phyloP scores from a whole-genome alignment of 768 basidiomycete species.

The Mycena leptocephala region DNA sequence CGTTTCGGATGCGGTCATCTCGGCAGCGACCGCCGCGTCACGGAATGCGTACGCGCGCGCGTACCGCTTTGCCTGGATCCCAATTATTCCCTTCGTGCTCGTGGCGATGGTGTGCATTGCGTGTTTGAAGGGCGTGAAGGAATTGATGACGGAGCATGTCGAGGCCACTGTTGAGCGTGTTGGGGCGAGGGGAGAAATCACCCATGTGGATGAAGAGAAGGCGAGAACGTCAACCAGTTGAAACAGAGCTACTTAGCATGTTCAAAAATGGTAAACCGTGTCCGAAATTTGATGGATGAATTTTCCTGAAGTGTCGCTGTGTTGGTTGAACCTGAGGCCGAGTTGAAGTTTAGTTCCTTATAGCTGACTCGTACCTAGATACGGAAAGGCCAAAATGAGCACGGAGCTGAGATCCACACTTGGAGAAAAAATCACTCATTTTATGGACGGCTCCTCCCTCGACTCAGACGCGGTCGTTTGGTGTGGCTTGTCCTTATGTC shows the following conservation, averaged over 20 bases:
- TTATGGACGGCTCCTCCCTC: too few species aligned
- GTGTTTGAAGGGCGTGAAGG: slow-evolving; percentile 34
- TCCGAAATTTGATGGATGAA: background rate
- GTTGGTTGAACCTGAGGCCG: too few species aligned
- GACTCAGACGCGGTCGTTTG: too few species aligned
- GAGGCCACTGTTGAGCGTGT: slow-evolving; percentile 34
- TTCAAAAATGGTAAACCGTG: background rate
- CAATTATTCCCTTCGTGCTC: slow-evolving; percentile 35
- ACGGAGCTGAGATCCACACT: too few species aligned
- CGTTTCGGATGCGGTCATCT: slow-evolving; percentile 16
- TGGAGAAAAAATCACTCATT: too few species aligned
- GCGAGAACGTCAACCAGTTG: background rate
- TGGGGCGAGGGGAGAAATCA: background rate
- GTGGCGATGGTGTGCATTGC: slow-evolving; percentile 33
- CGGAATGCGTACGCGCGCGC: slow-evolving; percentile 33
- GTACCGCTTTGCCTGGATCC: slow-evolving; percentile 37
- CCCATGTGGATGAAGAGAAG: slow-evolving; percentile 8
- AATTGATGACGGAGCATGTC: slow-evolving; percentile 37
- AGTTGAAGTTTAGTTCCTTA: too few species aligned
- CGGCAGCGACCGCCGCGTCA: slow-evolving; percentile 23
- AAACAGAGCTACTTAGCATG: background rate
- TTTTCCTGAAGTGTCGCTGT: too few species aligned
- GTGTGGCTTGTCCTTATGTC: too few species aligned
- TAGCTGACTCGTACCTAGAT: too few species aligned
- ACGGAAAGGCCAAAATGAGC: too few species aligned